Percentiles rank a stretch among this genome's conserved stretches.
Evolutionary conservation across 768 basidiomycete species (phyloP).

Genomic region (Phylloporus sp.): DNA sequence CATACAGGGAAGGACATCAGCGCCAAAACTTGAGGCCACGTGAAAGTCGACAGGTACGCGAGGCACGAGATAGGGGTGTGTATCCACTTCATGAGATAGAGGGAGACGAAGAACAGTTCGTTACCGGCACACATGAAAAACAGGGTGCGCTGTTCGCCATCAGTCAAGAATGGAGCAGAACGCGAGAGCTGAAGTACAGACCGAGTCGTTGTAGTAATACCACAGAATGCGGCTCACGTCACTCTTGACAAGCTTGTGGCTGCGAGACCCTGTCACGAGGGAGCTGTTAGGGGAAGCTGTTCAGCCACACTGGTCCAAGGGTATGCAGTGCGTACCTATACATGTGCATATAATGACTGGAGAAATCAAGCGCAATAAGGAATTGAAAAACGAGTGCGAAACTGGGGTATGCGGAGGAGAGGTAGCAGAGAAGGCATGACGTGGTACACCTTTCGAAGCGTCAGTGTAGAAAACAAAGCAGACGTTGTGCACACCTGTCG

Average conservation of each 20-base stretch:
- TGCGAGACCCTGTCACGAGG: slow-evolving; percentile 86
- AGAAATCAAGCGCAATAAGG: slow-evolving; percentile 95
- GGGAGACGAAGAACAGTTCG: slow-evolving; percentile 90
- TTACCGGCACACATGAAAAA: slow-evolving; percentile 94
- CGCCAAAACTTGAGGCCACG: slow-evolving; percentile 76
- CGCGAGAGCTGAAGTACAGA: slow-evolving; percentile 37
- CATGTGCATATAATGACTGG: slow-evolving; percentile 99
- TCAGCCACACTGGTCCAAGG: slow-evolving; percentile 1
- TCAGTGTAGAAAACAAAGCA: background rate
- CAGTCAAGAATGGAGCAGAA: background rate
- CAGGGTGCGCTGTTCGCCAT: slow-evolving; percentile 57
- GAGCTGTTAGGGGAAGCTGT: slow-evolving; percentile 50
- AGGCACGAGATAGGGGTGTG: slow-evolving; percentile 53
- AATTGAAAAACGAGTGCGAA: slow-evolving; percentile 86
- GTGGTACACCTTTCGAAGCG: slow-evolving; percentile 84
- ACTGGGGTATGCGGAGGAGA: slow-evolving; percentile 84
- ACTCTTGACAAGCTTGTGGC: slow-evolving; percentile 89
- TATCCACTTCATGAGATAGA: slow-evolving; percentile 91
- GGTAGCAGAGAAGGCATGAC: slow-evolving; percentile 88
- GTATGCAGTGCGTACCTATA: slow-evolving; percentile 62
- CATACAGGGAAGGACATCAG: slow-evolving; percentile 61
- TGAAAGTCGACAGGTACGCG: slow-evolving; percentile 35
- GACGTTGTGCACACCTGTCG: slow-evolving; percentile 61
- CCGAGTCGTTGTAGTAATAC: slow-evolving; percentile 91
- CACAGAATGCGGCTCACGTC: slow-evolving; percentile 90